Base-by-base conservation (phyloP, 2,329 filamentous ascomycete genomes). In the Amphichorda felina region DNA sequence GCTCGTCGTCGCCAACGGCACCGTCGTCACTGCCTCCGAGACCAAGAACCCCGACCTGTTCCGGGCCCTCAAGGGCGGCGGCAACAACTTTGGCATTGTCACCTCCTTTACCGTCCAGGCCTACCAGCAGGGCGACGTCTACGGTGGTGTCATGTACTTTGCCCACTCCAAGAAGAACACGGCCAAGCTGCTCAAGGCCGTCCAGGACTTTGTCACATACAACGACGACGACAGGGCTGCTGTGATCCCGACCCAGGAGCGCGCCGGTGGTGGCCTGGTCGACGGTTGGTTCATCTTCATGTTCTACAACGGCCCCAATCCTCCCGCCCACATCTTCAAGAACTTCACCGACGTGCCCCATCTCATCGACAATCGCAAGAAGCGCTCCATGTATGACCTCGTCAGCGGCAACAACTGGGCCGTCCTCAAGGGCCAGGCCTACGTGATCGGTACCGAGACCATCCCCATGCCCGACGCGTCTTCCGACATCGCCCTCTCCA, bases 251-350 rank as follows among this genome's bases (percentile, higher is more conserved):
- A 30, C n/a, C 11, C 15, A 30, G 8, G 28, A 16, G 8, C 28
- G n/a, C 16, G 28, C 14, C n/a, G 14, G 14, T 10, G 16, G 16
- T 8, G 28, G 16, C 28, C 15, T 30, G 9, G 28, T 30, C 28
- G 16, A 16, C 28, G 16, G 9, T 10, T 16, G 16, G 14, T 8
- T 30, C 28, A 9, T 14, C 16, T 14, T 16, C 16, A 30, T 9
- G n/a, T 79, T 75, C 56, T 79, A 79, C 50, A 70, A 80, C 49
- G 75, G 70, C 2, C 61, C 64, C 0, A 50, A 54, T 37, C 66
- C 66, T 1, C 73, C 75, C 1, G 46, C 55, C 2, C 66, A 58
- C 4, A 61, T 70, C 2, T 79, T 80, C 39, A 59, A 65, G 37
- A 65, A 66, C 38, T 80, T 44, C 35, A 39, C 39, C 29, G 30